Base-by-base conservation (phyloP, 352 stramenopile species). In the Aphanomyces astaci region DNA sequence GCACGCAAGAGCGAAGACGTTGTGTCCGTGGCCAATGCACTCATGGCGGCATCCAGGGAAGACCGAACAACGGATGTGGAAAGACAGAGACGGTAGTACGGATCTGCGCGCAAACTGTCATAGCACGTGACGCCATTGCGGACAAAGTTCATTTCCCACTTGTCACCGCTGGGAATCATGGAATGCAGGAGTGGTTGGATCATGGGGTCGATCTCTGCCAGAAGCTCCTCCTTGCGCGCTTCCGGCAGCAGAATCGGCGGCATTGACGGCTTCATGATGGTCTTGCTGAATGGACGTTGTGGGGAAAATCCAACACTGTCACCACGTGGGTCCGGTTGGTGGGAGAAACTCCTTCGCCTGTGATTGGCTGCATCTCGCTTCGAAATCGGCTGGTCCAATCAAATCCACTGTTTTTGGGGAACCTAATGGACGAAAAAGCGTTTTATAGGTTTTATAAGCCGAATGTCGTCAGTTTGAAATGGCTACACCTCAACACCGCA, bases 101-200 rank as follows among this genome's bases (percentile, higher is more conserved):
- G 60, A 25, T 66, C 60, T 9, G 60, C 60, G n/a, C 56, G 43
- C 17, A 66, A 13, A 25, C 45, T 66, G 60, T 66, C 60, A 57
- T 56, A 66, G 48, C 60, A 66, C 27, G 60, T 66, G 60, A 66
- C 60, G 48, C 60, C 60, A 31, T 66, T 66, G 10, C 60, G 60
- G 48, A 66, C 36, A 66, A 66, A 66, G 60, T 66, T 66, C 25
- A 66, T 30, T 17, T 66, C 60, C 60, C 60, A 66, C 32, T 66
- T 48, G 24, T 48, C 51, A 9, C 30, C 60, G 13, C 45, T 48
- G 13, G 60, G 60, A 24, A 48, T 4, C 60, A 66, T 66, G 15
- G 60, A 59, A 19, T 66, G 39, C 3, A 66, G 45, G 15, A 66
- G 31, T 9, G 60, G 51, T 13, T 48, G 60, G 9, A 66, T 30